Base-by-base conservation (phyloP, 1,284 basidiomycete species). In the Leccinum proliferum region DNA sequence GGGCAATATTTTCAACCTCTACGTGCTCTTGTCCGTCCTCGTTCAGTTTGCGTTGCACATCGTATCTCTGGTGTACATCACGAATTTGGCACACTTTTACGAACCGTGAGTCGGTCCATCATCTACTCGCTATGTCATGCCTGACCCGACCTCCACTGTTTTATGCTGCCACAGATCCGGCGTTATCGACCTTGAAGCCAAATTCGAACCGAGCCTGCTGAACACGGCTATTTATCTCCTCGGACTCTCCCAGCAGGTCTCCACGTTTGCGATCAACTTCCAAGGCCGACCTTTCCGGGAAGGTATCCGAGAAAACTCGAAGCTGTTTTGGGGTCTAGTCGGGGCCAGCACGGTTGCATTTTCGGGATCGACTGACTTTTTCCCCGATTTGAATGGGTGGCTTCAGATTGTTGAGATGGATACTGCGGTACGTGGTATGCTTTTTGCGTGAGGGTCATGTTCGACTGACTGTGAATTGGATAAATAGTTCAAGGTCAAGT, bases 211-310 rank as follows among this genome's bases (percentile, higher is more conserved):
- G 0, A 93, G 88, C 68, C 78, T 98, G 41, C 80, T 98, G 65
- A 98, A 98, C 79, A 96, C 94, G 4, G 92, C 94, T 58, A 96
- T 98, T 72, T 98, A 96, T 77, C 86, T 98, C 25, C 82, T 98
- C 59, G 90, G 94, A 63, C 82, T 97, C 41, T 95, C 92, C 6
- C 95, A 98, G 74, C 94, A 97, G 74, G 95, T 98, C 2, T 96
- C 95, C 9, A 97, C 95, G 0, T 97, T 98, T 71, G 89, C 94
- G 3, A 94, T 97, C 79, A 98, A 98, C 78, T 98, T 95, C 83
- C 93, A 94, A 79, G 96, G 95, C 8, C 90, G 95, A 48, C 95
- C 96, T 0, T 98, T 97, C 89, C 88, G 95, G 53, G 95, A 98
- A 77, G 93, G 93, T 55, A 96, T 98, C 71, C 83, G 92, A 3